Percentiles rank a stretch among this genome's conserved stretches.
Evolutionary conservation across 169 alveolate genomes (phyloP).

Genomic region (Perkinsus marinus): DNA sequence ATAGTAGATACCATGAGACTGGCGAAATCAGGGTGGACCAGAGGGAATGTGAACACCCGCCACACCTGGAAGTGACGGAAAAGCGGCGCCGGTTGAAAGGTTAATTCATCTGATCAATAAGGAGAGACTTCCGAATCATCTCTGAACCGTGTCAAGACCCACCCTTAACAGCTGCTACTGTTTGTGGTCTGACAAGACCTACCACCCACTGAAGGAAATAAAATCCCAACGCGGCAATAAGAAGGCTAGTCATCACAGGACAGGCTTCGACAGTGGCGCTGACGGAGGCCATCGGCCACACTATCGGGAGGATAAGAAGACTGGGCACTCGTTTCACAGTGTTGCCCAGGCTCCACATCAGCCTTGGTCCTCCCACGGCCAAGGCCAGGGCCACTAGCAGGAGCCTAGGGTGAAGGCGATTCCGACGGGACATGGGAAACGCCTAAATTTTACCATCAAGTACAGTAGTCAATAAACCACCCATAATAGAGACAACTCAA

Average conservation of each 20-base stretch:
- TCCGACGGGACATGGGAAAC: neutral
- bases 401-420: neutral
- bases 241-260: neutral
- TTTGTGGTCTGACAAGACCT: neutral
- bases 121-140: no score
- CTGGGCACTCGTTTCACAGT: neutral
- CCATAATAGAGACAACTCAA: neutral
- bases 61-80: neutral
- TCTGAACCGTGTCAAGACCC: no score
- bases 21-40: neutral
- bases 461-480: no score
- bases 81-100: neutral
- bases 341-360: neutral
- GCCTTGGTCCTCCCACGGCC: neutral
- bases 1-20: neutral
- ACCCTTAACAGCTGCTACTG: neutral
- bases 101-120: neutral
- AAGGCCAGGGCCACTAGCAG: neutral
- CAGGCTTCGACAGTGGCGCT: neutral
- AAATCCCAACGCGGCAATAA: neutral
- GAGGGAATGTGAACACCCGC: neutral
- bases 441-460: no score
- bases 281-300: neutral
- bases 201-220: neutral
- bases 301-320: neutral